phyloP scores from a whole-genome alignment of 1,139 yeast genomes.

The Debaryomyces nepalensis region DNA sequence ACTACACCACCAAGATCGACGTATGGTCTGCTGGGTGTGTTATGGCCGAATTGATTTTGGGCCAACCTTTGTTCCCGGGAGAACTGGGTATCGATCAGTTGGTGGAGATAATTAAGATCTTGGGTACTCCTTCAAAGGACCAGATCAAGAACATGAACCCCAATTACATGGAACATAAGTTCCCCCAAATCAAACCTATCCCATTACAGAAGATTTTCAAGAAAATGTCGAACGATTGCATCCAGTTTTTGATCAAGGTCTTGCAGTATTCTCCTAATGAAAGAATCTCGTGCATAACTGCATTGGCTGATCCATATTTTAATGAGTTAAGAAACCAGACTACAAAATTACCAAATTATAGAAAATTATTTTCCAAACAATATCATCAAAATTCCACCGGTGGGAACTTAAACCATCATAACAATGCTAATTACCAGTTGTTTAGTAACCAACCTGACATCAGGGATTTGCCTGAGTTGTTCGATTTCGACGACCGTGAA shows the following conservation, averaged over 20 bases:
- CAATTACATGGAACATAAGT: conserved; percentile 95
- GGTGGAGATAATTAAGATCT: conserved; percentile 92
- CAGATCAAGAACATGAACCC: conserved; percentile 96
- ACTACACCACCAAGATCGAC: conserved; percentile 95
- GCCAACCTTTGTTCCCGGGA: conserved; percentile 97
- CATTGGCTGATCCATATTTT: conserved; percentile 73
- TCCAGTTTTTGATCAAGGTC: conserved; percentile 60
- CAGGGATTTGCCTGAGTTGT: conserved; percentile 49
- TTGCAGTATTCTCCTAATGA: conserved; percentile 78
- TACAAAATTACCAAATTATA: conserved; percentile 59
- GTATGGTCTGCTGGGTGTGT: conserved; percentile 99
- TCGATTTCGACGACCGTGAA: conserved; percentile 56
- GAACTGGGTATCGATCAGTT: conserved; percentile 97
- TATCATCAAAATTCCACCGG: conserved; percentile 25
- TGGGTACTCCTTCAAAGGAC: conserved; percentile 93
- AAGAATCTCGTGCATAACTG: conserved; percentile 71
- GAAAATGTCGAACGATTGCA: conserved; percentile 62
- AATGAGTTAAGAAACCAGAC: conserved; percentile 67
- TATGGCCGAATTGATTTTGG: conserved; percentile 92
- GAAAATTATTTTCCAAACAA: conserved; percentile 51
- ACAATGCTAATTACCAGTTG: conserved; percentile 43
- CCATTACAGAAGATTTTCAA: conserved; percentile 86
- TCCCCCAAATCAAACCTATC: conserved; percentile 94
- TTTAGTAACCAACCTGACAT: conserved; percentile 47
- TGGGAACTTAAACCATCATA: conserved; percentile 18